phyloP scores from a whole-genome alignment of 164 flowering plant genomes.

The Liquidambar formosana region DNA sequence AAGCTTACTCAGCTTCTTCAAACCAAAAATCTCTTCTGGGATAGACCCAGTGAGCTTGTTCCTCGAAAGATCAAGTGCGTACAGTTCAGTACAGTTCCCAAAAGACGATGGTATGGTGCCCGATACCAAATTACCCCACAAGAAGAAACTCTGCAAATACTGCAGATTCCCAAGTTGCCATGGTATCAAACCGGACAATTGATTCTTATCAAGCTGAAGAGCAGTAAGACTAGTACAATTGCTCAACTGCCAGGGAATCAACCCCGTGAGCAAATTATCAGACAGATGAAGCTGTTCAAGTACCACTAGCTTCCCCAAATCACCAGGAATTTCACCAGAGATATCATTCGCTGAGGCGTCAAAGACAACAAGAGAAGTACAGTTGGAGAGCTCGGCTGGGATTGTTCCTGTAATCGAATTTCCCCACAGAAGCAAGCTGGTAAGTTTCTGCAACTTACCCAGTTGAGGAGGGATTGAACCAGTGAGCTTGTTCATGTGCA shows the following conservation, averaged over 20 bases:
- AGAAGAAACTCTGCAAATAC: slow-evolving; percentile 72
- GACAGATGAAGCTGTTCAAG: slow-evolving; percentile 90
- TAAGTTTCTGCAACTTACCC: slow-evolving; percentile 79
- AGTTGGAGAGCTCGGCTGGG: slow-evolving; percentile 76
- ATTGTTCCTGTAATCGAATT: slow-evolving; percentile 68
- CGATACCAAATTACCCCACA: slow-evolving; percentile 88
- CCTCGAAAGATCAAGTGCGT: slow-evolving; percentile 82
- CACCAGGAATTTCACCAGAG: slow-evolving; percentile 79
- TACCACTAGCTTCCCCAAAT: slow-evolving; percentile 62
- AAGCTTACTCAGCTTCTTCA: slow-evolving; percentile 91
- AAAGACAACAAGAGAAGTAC: slow-evolving; percentile 77
- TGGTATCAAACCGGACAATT: slow-evolving; percentile 77
- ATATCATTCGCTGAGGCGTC: slow-evolving; percentile 81
- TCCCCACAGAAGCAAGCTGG: slow-evolving; percentile 89
- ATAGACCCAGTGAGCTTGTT: slow-evolving; percentile 83
- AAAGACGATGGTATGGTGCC: slow-evolving; percentile 83
- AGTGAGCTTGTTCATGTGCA: slow-evolving; percentile 88
- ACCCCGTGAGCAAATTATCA: slow-evolving; percentile 71
- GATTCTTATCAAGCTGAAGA: slow-evolving; percentile 90
- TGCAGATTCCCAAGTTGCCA: slow-evolving; percentile 76
- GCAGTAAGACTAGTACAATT: slow-evolving; percentile 79
- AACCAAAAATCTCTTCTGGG: slow-evolving; percentile 80
- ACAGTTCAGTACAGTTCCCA: slow-evolving; percentile 79
- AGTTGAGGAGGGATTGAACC: slow-evolving; percentile 73
- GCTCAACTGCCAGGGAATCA: slow-evolving; percentile 73